Conservation (phyloP, 352 stramenopile genomes). For the Pythium vanterpoolii region DNA sequence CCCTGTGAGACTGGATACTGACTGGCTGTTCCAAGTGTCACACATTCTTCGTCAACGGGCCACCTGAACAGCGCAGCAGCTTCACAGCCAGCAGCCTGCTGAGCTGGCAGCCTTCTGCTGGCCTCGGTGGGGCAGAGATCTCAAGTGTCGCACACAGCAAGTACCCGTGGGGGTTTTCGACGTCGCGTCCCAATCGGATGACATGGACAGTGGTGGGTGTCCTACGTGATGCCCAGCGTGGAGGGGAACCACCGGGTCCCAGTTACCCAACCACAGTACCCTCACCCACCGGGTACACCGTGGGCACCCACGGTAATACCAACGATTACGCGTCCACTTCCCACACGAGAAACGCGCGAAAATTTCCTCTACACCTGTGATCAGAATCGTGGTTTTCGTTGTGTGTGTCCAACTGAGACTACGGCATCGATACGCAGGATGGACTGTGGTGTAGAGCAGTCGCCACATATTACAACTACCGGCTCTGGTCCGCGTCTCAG, state of each 20-base stretch:
- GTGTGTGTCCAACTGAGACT: not conserved
- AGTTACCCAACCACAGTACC: not conserved
- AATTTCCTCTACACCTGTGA: not conserved
- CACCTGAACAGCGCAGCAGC: not conserved
- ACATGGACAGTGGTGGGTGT: not conserved
- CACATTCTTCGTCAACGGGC: not conserved
- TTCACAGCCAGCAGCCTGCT: not conserved
- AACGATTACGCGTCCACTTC: no score
- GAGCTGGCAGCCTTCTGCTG: not conserved
- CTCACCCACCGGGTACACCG: not conserved
- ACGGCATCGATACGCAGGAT: not conserved
- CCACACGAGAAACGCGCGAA: not conserved
- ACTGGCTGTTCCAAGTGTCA: not conserved
- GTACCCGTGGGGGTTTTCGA: not conserved
- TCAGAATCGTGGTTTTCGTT: not conserved
- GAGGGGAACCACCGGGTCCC: no score
- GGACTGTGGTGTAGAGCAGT: no score
- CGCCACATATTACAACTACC: not conserved
- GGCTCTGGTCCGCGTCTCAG: not conserved
- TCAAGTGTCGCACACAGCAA: not conserved
- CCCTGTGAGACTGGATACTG: constrained; percentile 4
- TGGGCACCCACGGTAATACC: not conserved
- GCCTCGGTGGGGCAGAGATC: constrained; percentile 2
- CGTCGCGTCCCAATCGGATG: not conserved
- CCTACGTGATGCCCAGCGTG: not conserved